These are phyloP conservation scores for Bryum argenteum DNA, from an alignment of 225 moss, liverwort and hornwort species.

Conservation along the genomic window DNA sequence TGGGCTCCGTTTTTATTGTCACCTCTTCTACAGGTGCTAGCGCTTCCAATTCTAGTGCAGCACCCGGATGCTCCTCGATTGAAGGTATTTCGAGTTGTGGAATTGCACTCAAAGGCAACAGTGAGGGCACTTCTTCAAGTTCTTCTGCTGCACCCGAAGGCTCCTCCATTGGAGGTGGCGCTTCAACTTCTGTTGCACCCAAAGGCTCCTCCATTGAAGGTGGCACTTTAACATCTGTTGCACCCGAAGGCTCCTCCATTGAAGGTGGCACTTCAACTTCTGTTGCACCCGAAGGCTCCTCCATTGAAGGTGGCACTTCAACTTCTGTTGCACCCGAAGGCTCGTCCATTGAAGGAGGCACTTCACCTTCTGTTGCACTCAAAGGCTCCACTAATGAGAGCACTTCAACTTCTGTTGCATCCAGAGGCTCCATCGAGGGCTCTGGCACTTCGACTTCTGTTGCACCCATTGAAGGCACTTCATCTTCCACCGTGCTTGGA, in stretches of 20 bases:
- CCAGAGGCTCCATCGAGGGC: not conserved
- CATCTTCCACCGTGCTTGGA: slow-evolving; percentile 24
- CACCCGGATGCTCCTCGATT: not conserved
- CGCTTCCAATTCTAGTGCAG: slow-evolving; percentile 12
- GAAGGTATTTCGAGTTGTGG: too few species aligned
- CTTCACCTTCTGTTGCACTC: slow-evolving; percentile 21
- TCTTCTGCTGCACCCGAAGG: too few species aligned
- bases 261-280: too few species aligned
- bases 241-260: too few species aligned
- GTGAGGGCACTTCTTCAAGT: too few species aligned
- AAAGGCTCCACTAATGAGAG: slow-evolving; percentile 8
- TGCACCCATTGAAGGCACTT: slow-evolving; percentile 4
- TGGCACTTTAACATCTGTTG: too few species aligned
- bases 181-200: slow-evolving; percentile 21
- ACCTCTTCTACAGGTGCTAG: slow-evolving; percentile 23
- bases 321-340: slow-evolving; percentile 11
- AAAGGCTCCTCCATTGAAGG: too few species aligned
- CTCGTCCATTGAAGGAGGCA: too few species aligned
- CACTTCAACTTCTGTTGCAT: slow-evolving; percentile 11
- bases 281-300: not conserved
- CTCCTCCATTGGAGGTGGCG: too few species aligned
- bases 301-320: not conserved
- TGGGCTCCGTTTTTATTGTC: slow-evolving; percentile 16
- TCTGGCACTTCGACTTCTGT: slow-evolving; percentile 24
- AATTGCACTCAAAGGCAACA: too few species aligned